Evolutionary conservation across 768 basidiomycete species (phyloP), one percentile per base, ranked within the genome.

Genomic region (Termitomyces sp.): DNA sequence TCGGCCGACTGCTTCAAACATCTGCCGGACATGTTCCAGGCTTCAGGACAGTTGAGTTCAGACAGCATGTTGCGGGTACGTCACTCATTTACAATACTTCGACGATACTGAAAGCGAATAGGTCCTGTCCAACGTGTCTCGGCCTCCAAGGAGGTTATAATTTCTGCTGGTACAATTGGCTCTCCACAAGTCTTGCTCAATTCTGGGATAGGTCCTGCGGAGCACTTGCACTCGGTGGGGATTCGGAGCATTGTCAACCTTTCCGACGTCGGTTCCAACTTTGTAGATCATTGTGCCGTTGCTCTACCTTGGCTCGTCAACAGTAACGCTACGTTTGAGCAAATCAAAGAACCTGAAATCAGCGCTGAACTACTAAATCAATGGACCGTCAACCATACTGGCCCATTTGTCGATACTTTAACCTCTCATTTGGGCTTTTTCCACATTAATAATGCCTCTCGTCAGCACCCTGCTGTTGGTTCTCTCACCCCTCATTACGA

Each of bases 401-500:
- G 75, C 1, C 70, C 67, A 10, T 64, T 76, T 36, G 65, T 67
- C 5, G 60, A 69, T 55, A 66, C 59, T 5, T 59, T 65, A 0
- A 38, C 65, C 38, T 65, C 66, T 56, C 68, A 68, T 3, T 45
- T 73, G 7, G 72, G 63, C 11, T 74, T 70, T 65, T 47, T 71
- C 6, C 67, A 75, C 31, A 57, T 76, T n/a, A 68, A 69, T 29
- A 65, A 69, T 45, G 32, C 58, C 1, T 37, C 61, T 4, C 50
- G 43, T 57, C 58, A 50, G 31, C 74, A 77, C 60, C 72, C 74
- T 5, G 57, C 74, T 1, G 65, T 74, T 1, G 74, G 76, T 5
- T 65, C 67, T 2, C 62, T 67, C 37, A 68, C 69, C 1, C 65
- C 73, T 1, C 75, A 77, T 64, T 70, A 65, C 43, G 75, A 77